Conservation (phyloP, 1,284 basidiomycete genomes). For the Ceratobasidium sp. region DNA sequence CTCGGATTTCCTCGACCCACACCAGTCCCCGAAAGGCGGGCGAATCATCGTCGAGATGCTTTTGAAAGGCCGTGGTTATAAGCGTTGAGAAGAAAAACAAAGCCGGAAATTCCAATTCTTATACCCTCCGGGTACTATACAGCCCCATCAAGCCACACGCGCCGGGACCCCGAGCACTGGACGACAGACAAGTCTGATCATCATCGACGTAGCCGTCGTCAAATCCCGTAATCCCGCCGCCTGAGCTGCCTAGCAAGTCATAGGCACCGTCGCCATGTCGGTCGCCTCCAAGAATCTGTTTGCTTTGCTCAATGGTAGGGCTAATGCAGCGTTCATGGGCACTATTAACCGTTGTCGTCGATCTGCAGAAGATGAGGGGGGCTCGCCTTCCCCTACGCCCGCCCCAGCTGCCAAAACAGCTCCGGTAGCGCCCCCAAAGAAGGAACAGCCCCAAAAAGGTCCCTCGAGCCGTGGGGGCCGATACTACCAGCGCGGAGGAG, state of each 20-base stretch:
- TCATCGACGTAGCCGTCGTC: conserved; percentile 27
- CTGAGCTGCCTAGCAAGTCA: conserved; percentile 44
- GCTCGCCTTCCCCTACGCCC: not conserved
- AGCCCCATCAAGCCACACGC: conserved; percentile 27
- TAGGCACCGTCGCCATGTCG: conserved; percentile 79
- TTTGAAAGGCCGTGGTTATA: conserved; percentile 70
- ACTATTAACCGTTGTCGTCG: conserved; percentile 21
- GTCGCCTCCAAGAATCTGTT: conserved; percentile 85
- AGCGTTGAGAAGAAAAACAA: conserved; percentile 54
- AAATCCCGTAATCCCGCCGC: conserved; percentile 27
- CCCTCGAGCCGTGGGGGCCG: conserved; percentile 73
- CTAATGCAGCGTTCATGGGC: not conserved
- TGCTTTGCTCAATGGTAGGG: conserved; percentile 75
- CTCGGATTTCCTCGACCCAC: conserved; percentile 81
- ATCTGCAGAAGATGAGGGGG: conserved; percentile 55
- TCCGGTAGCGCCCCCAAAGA: conserved; percentile 47
- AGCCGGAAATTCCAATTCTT: conserved; percentile 22
- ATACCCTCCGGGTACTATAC: conserved; percentile 15
- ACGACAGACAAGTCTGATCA: conserved; percentile 20
- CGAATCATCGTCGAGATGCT: conserved; percentile 85
- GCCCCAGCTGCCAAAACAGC: conserved; percentile 48
- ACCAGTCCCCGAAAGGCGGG: conserved; percentile 69
- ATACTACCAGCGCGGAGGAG: conserved; percentile 74
- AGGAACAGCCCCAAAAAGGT: conserved; percentile 51
- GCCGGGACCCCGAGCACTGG: conserved; percentile 28